phyloP scores from a whole-genome alignment of 179 eudicot species.

The Corrigiola litoralis region DNA sequence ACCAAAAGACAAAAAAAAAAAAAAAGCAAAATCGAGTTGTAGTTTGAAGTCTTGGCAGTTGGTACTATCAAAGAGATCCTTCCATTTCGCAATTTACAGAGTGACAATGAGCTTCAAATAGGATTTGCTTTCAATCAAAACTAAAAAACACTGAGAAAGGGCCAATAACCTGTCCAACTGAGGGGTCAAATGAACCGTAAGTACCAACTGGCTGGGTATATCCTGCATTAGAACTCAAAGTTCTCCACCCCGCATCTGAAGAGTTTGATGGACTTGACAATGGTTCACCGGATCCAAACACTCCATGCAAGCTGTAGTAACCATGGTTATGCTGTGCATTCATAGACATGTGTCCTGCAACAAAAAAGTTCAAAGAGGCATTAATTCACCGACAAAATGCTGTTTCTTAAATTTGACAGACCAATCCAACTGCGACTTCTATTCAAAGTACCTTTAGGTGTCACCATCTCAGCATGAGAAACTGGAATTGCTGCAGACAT shows the following conservation, averaged over 20 bases:
- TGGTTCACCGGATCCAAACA: slow-evolving; percentile 59
- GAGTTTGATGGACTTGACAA: slow-evolving; percentile 49
- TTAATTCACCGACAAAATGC: neutral
- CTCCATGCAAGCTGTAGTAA: slow-evolving; percentile 54
- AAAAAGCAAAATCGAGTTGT: neutral
- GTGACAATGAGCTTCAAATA: neutral
- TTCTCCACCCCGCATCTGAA: slow-evolving; percentile 51
- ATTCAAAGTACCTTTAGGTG: slow-evolving; percentile 52
- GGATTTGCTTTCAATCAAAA: neutral
- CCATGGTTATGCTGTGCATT: slow-evolving; percentile 39
- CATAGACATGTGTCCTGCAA: slow-evolving; percentile 58
- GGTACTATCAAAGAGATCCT: too few species aligned
- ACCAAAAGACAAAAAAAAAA: neutral
- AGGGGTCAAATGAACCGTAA: slow-evolving; percentile 80
- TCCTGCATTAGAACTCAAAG: slow-evolving; percentile 48
- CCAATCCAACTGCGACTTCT: slow-evolving; percentile 24
- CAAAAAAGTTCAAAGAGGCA: slow-evolving; percentile 33
- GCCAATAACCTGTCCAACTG: slow-evolving; percentile 62
- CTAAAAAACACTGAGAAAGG: neutral
- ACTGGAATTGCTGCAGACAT: slow-evolving; percentile 53
- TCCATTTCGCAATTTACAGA: too few species aligned
- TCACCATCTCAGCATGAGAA: slow-evolving; percentile 64
- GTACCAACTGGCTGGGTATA: slow-evolving; percentile 70
- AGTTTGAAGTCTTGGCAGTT: too few species aligned
- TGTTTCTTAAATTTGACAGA: too few species aligned